Evolutionary conservation across 768 basidiomycete genomes (phyloP), one percentile per base, ranked within the genome.

Genomic region (Lyophyllum shimeji): DNA sequence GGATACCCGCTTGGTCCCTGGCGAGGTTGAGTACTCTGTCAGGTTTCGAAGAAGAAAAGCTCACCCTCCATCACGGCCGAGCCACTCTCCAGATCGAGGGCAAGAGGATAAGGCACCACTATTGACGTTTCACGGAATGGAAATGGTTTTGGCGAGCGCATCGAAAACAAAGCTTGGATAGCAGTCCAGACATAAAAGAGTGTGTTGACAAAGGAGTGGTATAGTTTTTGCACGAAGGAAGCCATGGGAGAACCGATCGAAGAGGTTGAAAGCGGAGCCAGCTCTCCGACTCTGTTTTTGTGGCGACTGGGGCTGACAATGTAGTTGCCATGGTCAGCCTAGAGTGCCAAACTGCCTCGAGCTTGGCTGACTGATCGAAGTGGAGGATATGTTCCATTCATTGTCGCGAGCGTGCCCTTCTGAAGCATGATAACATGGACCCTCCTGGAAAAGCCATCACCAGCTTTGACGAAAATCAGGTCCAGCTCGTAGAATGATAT

Each of bases 161-260:
- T 34, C 9, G 57, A 58, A 20, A 60, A 24, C 29, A 63, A 46
- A 55, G 62, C 62, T 55, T 56, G 46, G 23, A 63, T 54, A 54
- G 60, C 51, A 44, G 62, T 60, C 62, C 62, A 60, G 25, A 63
- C 23, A 58, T 63, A 60, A 63, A 60, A 56, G 62, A 63, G 52
- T 23, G 62, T 60, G 50, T 47, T 55, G 47, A 49, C 44, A 54
- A 63, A 60, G 23, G 62, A 63, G 52, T 43, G 62, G 21, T 24
- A 55, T 46, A 60, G 48, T 54, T 46, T 55, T 39, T 55, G 53
- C 39, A 55, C 29, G 57, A 56, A 34, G 40, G 59, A 53, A 47
- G 59, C 40, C 62, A 63, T 63, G 53, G 43, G 37, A 20, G 56
- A 46, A 55, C 21, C 29, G 50, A 27, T 33, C 25, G 51, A 37